Evolutionary conservation across 106 monocot species (phyloP).

Genomic region (Dioscorea alata): DNA sequence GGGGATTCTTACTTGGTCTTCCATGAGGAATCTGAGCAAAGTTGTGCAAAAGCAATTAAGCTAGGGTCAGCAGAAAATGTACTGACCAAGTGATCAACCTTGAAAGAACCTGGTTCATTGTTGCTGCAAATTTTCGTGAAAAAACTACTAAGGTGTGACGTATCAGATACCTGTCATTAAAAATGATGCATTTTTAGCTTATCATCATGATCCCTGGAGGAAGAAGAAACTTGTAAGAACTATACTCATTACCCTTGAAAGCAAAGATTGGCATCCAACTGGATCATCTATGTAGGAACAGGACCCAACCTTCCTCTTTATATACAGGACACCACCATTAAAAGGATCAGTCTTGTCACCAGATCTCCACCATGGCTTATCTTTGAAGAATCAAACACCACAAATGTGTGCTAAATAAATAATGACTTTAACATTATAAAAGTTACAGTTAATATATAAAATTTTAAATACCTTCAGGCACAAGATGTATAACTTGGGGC

Average conservation of each 20-base stretch:
- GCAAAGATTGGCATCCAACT: conserved; percentile 85
- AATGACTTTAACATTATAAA: too few species aligned
- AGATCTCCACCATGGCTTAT: conserved; percentile 75
- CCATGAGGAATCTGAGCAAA: conserved; percentile 62
- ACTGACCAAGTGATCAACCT: conserved; percentile 83
- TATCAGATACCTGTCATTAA: conserved; percentile 46
- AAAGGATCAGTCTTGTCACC: conserved; percentile 76
- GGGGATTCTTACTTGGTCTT: conserved; percentile 42
- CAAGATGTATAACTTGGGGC: conserved; percentile 70
- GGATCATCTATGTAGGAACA: conserved; percentile 98
- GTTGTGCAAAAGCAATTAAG: conserved; percentile 79
- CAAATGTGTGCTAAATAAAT: too few species aligned
- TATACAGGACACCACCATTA: conserved; percentile 71
- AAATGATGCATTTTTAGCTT: neutral
- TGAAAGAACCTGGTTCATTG: conserved; percentile 21
- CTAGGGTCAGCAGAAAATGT: conserved; percentile 98
- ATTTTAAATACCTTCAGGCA: conserved; percentile 63
- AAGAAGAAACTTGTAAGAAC: conserved; percentile 22
- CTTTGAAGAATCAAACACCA: conserved; percentile 22
- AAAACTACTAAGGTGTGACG: conserved; percentile 14
- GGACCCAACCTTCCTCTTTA: conserved; percentile 91
- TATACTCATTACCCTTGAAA: conserved; percentile 90
- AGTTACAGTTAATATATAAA: neutral
- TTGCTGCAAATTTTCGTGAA: conserved; percentile 1
- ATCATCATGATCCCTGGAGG: neutral